Conservation (phyloP, 176 grass and related monocot species). For the Lolium multiflorum region DNA sequence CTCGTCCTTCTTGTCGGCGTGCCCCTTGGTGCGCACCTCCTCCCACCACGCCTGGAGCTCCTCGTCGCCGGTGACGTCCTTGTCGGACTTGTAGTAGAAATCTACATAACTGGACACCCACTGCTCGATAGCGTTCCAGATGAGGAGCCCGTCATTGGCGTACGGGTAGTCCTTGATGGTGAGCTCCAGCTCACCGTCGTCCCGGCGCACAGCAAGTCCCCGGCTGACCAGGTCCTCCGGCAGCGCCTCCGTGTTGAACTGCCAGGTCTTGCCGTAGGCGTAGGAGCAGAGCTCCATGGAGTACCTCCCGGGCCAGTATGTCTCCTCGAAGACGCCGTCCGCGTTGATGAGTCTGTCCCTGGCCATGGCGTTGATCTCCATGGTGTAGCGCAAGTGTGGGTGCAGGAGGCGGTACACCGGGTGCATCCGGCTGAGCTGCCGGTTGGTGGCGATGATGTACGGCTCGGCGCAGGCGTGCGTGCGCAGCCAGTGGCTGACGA, state of each 20-base stretch:
- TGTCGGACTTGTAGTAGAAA: too few species aligned
- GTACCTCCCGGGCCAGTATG: too few species aligned
- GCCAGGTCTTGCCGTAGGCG: too few species aligned
- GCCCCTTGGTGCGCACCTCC: slow-evolving; percentile 78
- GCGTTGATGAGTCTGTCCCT: too few species aligned
- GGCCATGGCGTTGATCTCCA: too few species aligned
- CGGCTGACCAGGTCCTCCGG: neutral
- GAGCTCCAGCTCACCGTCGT: neutral
- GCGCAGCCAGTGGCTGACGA: slow-evolving; percentile 69
- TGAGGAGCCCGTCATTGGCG: slow-evolving; percentile 65
- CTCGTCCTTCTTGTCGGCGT: slow-evolving; percentile 93
- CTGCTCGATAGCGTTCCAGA: slow-evolving; percentile 45
- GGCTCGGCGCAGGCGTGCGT: slow-evolving; percentile 80
- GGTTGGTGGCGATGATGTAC: slow-evolving; percentile 79
- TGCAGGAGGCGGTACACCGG: slow-evolving; percentile 76
- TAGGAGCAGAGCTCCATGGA: too few species aligned
- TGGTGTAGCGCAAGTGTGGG: too few species aligned
- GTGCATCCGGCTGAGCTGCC: slow-evolving; percentile 80
- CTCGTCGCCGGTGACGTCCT: too few species aligned
- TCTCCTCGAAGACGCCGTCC: too few species aligned
- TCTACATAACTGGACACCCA: too few species aligned
- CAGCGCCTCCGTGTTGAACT: too few species aligned
- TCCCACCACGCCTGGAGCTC: slow-evolving; percentile 55
- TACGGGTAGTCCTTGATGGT: slow-evolving; percentile 32
- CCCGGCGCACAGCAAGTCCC: slow-evolving; percentile 57